Conservation (phyloP, 2,329 filamentous ascomycete species). For the Zelopaecilomyces penicillatus region DNA sequence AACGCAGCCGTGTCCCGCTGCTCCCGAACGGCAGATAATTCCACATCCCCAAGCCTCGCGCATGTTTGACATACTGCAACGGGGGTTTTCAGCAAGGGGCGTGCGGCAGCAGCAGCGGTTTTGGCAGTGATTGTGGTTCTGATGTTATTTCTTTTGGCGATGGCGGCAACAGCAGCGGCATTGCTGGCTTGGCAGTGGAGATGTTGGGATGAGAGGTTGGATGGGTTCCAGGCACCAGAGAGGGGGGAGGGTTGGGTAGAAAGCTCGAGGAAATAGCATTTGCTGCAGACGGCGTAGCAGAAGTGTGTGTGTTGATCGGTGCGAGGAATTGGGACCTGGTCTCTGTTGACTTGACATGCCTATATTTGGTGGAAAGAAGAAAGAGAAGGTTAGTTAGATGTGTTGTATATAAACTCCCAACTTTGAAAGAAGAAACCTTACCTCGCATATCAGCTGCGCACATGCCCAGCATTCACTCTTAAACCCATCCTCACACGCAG, state of each 20-base stretch:
- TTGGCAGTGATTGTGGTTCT: too few species aligned
- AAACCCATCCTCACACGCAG: constrained; percentile 1
- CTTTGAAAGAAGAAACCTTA: background rate
- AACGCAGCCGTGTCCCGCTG: constrained; percentile 4
- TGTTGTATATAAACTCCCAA: background rate
- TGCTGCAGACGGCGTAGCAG: constrained; percentile 13
- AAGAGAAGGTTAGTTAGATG: background rate
- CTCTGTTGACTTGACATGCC: background rate
- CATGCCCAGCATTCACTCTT: constrained; percentile 14
- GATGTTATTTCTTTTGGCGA: too few species aligned
- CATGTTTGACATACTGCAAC: constrained; percentile 8
- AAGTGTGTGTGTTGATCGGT: constrained; percentile 7
- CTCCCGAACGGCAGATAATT: constrained; percentile 4
- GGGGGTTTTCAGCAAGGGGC: background rate
- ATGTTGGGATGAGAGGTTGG: constrained; percentile 10
- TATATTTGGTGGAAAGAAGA: background rate
- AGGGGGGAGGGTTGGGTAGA: background rate
- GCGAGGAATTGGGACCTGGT: constrained; percentile 1
- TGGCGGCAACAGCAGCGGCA: background rate
- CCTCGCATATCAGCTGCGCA: constrained; percentile 8
- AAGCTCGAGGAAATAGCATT: constrained; percentile 9
- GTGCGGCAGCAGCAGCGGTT: too few species aligned
- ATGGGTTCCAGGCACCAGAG: constrained; percentile 2
- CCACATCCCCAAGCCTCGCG: constrained; percentile 1
- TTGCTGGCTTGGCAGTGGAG: background rate